phyloP scores from a whole-genome alignment of 768 basidiomycete species.

The Suillus occidentalis region DNA sequence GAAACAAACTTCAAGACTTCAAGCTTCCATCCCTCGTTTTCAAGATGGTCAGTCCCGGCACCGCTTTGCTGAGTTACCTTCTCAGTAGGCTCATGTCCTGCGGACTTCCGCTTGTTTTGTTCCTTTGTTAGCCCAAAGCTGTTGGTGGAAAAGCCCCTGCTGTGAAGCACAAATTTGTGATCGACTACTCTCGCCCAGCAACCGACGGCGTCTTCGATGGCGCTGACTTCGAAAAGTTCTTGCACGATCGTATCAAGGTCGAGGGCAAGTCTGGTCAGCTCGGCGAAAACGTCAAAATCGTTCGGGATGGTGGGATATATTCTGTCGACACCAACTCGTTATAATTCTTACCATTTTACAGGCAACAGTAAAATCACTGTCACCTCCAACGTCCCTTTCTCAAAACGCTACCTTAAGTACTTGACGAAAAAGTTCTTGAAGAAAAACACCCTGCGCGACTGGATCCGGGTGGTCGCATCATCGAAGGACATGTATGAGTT shows the following conservation, averaged over 20 bases:
- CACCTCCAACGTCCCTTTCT: constrained; percentile 84
- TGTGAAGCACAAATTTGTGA: constrained; percentile 74
- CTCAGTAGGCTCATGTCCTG: constrained; percentile 84
- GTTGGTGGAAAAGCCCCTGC: constrained; percentile 50
- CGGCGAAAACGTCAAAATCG: constrained; percentile 85
- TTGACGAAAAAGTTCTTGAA: constrained; percentile 99
- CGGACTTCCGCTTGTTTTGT: constrained; percentile 29
- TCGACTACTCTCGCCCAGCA: constrained; percentile 87
- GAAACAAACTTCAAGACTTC: constrained; percentile 22
- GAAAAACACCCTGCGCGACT: constrained; percentile 94
- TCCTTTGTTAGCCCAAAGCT: constrained; percentile 54
- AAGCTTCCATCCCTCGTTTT: constrained; percentile 31
- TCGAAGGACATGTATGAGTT: constrained; percentile 93
- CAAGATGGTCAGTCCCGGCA: constrained; percentile 74
- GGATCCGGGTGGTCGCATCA: constrained; percentile 93
- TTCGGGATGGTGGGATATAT: constrained; percentile 66
- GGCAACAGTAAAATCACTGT: constrained; percentile 83
- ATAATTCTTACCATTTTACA: constrained; percentile 26
- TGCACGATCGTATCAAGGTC: constrained; percentile 93
- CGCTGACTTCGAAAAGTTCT: constrained; percentile 79
- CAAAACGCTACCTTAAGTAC: constrained; percentile 98
- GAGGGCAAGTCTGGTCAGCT: constrained; percentile 91
- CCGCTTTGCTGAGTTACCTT: constrained; percentile 88
- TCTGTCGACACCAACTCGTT: constrained; percentile 17
- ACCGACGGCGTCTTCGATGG: constrained; percentile 60